Base-by-base conservation (phyloP, 306 rosid genomes). In the Heteromeles arbutifolia region DNA sequence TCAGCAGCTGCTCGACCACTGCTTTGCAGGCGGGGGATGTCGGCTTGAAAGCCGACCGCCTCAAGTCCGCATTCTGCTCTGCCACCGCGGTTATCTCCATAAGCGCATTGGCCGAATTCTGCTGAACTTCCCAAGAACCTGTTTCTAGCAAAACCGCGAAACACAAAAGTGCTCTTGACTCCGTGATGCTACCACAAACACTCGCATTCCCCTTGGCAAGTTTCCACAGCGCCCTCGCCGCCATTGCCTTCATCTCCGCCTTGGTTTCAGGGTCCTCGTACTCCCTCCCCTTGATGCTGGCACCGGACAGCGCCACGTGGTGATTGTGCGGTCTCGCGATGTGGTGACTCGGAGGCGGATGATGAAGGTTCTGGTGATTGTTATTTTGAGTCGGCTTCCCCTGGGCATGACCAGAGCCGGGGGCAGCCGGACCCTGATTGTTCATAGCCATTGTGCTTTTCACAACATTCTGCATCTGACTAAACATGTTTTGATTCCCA, bases 1-100 rank as follows among this genome's bases (percentile, higher is more conserved):
- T 89, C 4, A 91, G 73, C 21, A 89, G 29, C 56, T 89, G 91
- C 4, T 89, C 95, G 1, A 86, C 85, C 0, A 91, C 92, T 2
- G 95, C 97, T 56, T 86, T 89, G 8, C 92, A 89, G 0, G 97
- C 89, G 0, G 91, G 97, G 62, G 97, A 85, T 31, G 91, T 89
- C 4, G 95, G 97, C 75, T 91, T 91, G 88, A 91, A 91, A 4
- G 88, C 91, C 3, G 87, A 82, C 31, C 92, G 97, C 57, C 97
- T 84, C 25, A 91, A 45, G 57, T 89, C 92, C 0, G 91, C 4
- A 19, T 86, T 84, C 39, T 86, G 88, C 72, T 88, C 95, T 0
- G 95, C 87, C 15, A 91, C 87, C 0, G 87, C 82, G 0, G 97
- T 89, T 70, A 91, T 91, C 72, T 91, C 97, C 91, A 80, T 87